Conservation (phyloP, 75 land plant species). For the Chamaecyparis obtusa region DNA sequence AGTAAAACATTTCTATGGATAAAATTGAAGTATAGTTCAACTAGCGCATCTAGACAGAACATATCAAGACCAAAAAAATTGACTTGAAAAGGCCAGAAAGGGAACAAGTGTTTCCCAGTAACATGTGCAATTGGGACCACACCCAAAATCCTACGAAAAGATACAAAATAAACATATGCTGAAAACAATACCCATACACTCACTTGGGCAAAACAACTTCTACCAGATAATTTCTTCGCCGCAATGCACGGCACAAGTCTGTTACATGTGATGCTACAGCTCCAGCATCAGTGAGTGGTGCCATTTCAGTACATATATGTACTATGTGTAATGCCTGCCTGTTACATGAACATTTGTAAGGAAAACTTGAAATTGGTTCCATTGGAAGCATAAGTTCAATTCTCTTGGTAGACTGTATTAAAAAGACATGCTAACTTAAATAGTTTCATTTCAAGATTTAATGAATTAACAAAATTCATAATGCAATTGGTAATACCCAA, state of each 20-base stretch:
- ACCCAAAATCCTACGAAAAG: not conserved
- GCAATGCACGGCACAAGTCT: conserved; percentile 54
- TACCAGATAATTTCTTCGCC: conserved; percentile 57
- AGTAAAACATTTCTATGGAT: not conserved
- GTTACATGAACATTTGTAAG: conserved; percentile 12
- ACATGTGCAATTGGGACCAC: not conserved
- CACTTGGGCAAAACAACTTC: conserved; percentile 85
- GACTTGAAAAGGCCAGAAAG: not conserved
- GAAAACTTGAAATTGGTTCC: not conserved
- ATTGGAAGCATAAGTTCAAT: not conserved
- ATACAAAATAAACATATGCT: not conserved
- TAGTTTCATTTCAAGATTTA: not conserved
- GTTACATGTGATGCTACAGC: conserved; percentile 51
- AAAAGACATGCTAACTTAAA: not conserved
- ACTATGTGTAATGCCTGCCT: conserved; percentile 58
- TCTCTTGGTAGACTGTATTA: not conserved
- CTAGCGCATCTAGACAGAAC: not conserved
- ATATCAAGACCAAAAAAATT: not conserved
- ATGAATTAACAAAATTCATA: not conserved
- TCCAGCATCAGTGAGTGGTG: conserved; percentile 50
- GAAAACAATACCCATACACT: not conserved
- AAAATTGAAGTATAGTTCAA: not conserved
- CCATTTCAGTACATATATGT: conserved; percentile 76
- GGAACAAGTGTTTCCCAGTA: not conserved
- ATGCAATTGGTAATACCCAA: not conserved